These are phyloP conservation scores for Xylariaceae sp. DNA, from an alignment of 2,329 filamentous ascomycete species.

Conservation along the genomic window DNA sequence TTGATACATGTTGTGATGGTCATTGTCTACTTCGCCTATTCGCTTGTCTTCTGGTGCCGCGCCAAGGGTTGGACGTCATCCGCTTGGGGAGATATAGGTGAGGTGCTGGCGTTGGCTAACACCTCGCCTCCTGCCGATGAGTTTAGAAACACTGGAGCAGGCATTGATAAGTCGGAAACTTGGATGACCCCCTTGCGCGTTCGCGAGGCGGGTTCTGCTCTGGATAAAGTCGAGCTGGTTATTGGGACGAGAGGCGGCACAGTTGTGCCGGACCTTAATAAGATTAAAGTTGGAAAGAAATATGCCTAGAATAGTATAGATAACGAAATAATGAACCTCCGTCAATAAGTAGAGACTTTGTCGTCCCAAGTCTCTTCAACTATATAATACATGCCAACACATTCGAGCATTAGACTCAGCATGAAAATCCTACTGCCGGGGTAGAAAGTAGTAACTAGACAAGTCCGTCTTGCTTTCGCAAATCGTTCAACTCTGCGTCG, in stretches of 20 bases:
- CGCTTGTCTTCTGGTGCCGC: constrained; percentile 4
- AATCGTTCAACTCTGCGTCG: background rate
- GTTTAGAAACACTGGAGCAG: constrained; percentile 3
- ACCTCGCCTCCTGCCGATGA: constrained; percentile 4
- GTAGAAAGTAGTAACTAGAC: too few species aligned
- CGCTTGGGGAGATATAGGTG: constrained; percentile 8
- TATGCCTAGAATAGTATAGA: constrained; percentile 6
- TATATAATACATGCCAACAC: too few species aligned
- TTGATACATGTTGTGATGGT: constrained; percentile 8
- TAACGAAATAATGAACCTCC: too few species aligned
- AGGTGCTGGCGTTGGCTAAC: constrained; percentile 4
- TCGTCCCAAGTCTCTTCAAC: too few species aligned
- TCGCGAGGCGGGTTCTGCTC: background rate
- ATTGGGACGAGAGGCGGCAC: constrained; percentile 2
- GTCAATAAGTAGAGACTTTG: too few species aligned
- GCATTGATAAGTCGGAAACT: background rate
- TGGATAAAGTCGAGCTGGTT: constrained; percentile 2
- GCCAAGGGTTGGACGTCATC: constrained; percentile 8
- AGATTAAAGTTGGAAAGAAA: constrained; percentile 1
- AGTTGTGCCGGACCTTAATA: constrained; percentile 2
- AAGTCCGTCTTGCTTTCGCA: too few species aligned
- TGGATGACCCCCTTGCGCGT: constrained; percentile 11
- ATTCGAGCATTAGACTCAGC: too few species aligned
- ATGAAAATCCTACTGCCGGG: too few species aligned
- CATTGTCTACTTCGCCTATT: constrained; percentile 2